phyloP scores from a whole-genome alignment of 192 early-diverging fungal species.

The Mortierella antarctica region DNA sequence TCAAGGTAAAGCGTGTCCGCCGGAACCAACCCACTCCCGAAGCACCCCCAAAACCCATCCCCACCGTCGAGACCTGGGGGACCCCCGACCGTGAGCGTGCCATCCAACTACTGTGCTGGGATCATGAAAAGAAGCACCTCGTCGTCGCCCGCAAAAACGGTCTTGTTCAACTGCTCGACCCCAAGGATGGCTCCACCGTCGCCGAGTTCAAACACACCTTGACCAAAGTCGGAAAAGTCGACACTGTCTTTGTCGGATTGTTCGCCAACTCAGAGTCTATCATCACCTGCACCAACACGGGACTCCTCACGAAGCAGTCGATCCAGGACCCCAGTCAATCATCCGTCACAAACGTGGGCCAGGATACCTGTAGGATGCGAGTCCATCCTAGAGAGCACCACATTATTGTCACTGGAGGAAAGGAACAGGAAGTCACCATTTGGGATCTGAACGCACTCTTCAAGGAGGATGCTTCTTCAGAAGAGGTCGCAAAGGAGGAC shows the following conservation, averaged over 20 bases:
- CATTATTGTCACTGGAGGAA: constrained; percentile 86
- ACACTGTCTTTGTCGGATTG: constrained; percentile 59
- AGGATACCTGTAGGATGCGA: constrained; percentile 75
- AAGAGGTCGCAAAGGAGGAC: constrained; percentile 21
- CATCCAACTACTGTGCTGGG: constrained; percentile 52
- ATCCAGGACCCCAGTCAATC: constrained; percentile 29
- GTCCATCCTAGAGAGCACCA: constrained; percentile 70
- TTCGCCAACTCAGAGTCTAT: constrained; percentile 57
- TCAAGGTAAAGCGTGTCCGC: constrained; percentile 34
- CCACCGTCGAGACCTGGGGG: constrained; percentile 52
- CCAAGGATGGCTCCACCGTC: constrained; percentile 44
- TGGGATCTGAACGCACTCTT: constrained; percentile 70
- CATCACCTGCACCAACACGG: constrained; percentile 47
- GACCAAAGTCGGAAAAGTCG: constrained; percentile 46
- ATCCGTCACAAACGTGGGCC: constrained; percentile 51
- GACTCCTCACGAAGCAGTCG: constrained; percentile 23
- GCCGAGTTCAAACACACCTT: constrained; percentile 50
- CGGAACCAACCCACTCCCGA: constrained; percentile 26
- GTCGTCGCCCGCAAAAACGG: constrained; percentile 67
- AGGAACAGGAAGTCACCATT: constrained; percentile 84
- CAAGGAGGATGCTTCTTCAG: not conserved
- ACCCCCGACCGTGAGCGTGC: constrained; percentile 34
- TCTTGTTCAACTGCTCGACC: constrained; percentile 57
- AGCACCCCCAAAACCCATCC: constrained; percentile 14
- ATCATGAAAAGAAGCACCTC: constrained; percentile 54